Percentiles rank a stretch among this genome's conserved stretches.
These are phyloP conservation scores for Dryas integrifolia DNA, from an alignment of 331 rosid species.

Conservation along the genomic window DNA sequence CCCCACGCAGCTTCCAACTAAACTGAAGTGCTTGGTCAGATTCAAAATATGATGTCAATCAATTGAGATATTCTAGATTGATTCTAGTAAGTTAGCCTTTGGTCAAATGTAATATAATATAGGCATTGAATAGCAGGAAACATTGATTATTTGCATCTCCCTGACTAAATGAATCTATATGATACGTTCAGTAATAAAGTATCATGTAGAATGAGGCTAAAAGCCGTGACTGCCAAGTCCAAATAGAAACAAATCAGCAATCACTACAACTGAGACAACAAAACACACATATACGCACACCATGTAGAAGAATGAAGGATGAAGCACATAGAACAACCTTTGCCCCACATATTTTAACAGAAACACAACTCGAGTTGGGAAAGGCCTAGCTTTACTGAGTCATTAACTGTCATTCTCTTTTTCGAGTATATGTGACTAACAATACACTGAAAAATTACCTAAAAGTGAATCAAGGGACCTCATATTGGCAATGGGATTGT, in stretches of 20 bases:
- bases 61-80: background rate
- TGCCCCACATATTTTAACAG: background rate
- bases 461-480: slow-evolving; percentile 82
- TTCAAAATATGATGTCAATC: background rate
- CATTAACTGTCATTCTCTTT: background rate
- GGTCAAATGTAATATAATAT: background rate
- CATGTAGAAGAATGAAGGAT: too few relatives aligned
- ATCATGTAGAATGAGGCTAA: too few relatives aligned
- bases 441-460: slow-evolving; percentile 39
- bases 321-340: background rate
- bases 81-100: background rate
- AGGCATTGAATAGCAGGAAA: background rate
- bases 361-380: background rate
- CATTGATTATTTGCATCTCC: background rate
- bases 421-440: background rate
- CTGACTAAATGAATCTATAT: too few relatives aligned
- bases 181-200: too few relatives aligned
- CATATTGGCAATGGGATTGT: slow-evolving; percentile 78
- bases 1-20: background rate
- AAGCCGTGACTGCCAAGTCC: too few relatives aligned
- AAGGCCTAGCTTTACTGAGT: background rate
- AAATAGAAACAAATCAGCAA: too few relatives aligned
- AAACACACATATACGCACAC: too few relatives aligned
- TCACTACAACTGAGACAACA: too few relatives aligned
- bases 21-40: background rate